A percentile compares a stretch with the other conserved stretches of the same genome.
Evolutionary conservation across 208 protist genomes (phyloP).

Genomic region (Pavlovales sp.): DNA sequence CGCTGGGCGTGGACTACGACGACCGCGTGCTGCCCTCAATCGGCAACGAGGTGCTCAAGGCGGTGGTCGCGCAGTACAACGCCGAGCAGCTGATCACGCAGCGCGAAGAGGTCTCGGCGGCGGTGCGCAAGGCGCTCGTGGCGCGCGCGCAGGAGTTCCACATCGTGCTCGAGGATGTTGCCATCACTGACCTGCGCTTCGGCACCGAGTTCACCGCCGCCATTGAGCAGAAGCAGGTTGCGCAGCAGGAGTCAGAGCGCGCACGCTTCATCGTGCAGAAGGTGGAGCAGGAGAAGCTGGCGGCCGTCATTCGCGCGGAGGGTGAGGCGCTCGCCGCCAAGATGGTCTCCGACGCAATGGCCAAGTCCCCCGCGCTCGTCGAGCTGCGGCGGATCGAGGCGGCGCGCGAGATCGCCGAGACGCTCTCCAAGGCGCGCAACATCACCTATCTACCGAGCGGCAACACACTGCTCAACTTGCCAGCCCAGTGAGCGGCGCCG

Average conservation of each 20-base stretch:
- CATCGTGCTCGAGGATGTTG: conserved; percentile 85
- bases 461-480: conserved; percentile 37
- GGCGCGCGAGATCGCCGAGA: conserved; percentile 83
- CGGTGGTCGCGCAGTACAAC: conserved; percentile 97
- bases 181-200: conserved; percentile 62
- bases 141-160: conserved; percentile 91
- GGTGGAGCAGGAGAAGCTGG: conserved; percentile 51
- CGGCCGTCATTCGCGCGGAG: conserved; percentile 61
- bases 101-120: conserved; percentile 72
- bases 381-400: conserved; percentile 91
- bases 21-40: conserved; percentile 96
- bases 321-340: conserved; percentile 50
- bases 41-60: conserved; percentile 96
- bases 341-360: conserved; percentile 52
- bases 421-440: conserved; percentile 65
- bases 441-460: conserved; percentile 63
- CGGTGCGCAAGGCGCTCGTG: conserved; percentile 40
- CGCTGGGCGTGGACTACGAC: conserved; percentile 90
- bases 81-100: conserved; percentile 96
- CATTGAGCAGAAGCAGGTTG: conserved; percentile 70
- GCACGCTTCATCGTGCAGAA: conserved; percentile 58
- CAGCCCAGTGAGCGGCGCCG: not conserved
- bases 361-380: conserved; percentile 67
- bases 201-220: conserved; percentile 66
- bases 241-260: conserved; percentile 74